phyloP scores from a whole-genome alignment of 2,329 filamentous ascomycete genomes.

The Ophioceras dolichostomum region DNA sequence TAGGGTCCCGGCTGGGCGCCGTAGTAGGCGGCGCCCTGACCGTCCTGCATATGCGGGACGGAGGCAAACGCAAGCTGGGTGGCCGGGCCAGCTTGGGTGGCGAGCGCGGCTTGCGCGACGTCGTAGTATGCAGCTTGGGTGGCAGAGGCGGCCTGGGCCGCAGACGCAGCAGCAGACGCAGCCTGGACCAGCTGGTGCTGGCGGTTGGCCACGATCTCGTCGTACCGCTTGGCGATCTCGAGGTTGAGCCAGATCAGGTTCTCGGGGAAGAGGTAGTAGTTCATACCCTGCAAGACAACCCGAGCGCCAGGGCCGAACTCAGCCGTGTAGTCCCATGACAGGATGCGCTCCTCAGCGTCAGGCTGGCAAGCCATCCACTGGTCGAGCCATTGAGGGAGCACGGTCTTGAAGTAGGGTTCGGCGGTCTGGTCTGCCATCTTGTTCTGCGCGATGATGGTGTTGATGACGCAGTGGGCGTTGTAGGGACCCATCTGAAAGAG shows the following conservation, averaged over 20 bases:
- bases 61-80: too few species aligned
- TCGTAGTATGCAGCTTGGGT: too few species aligned
- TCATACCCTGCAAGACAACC: too few species aligned
- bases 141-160: too few species aligned
- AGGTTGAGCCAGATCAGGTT: neutral
- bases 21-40: too few species aligned
- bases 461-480: constrained; percentile 35
- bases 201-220: neutral
- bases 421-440: constrained; percentile 4
- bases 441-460: constrained; percentile 20
- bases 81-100: too few species aligned
- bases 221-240: neutral
- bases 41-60: too few species aligned
- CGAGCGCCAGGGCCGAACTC: neutral
- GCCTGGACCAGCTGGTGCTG: neutral
- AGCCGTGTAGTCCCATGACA: constrained; percentile 17
- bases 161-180: too few species aligned
- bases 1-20: too few species aligned
- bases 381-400: constrained; percentile 21
- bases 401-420: constrained; percentile 6
- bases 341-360: constrained; percentile 15
- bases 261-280: too few species aligned
- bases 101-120: too few species aligned
- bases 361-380: constrained; percentile 16
- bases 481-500: constrained; percentile 32